phyloP scores from a whole-genome alignment of 2,329 filamentous ascomycete species.

The Ilyonectria destructans region DNA sequence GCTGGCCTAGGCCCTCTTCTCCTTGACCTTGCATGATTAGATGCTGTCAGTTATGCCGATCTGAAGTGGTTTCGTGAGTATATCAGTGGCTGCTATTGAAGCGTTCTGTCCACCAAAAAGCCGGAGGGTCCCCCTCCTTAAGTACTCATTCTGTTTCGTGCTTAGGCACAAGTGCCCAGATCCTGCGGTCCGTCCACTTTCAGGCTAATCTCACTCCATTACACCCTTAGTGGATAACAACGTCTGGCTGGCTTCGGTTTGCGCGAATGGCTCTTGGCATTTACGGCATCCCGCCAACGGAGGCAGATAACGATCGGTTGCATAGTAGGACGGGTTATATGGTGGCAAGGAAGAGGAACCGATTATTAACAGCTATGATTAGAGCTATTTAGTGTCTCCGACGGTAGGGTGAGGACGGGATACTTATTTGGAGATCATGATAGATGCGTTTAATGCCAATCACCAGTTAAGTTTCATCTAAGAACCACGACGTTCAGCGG shows the following conservation, averaged over 20 bases:
- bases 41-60: background rate
- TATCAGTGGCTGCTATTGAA: background rate
- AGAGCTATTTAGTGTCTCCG: constrained; percentile 6
- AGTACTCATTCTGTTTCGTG: background rate
- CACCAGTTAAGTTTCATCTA: background rate
- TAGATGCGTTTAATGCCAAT: background rate
- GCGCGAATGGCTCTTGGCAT: background rate
- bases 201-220: background rate
- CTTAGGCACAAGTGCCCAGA: background rate
- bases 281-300: constrained; percentile 9
- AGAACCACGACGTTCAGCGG: background rate
- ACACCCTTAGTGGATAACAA: background rate
- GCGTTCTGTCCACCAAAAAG: background rate
- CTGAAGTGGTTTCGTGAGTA: background rate
- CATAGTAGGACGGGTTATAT: constrained; percentile 5
- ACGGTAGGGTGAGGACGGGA: background rate
- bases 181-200: background rate
- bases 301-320: background rate
- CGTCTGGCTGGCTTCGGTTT: background rate
- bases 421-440: constrained; percentile 7
- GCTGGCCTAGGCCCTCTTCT: background rate
- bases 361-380: constrained; percentile 7
- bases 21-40: background rate
- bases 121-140: background rate
- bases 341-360: constrained; percentile 7